A percentile compares a stretch with the other conserved stretches of the same genome.
phyloP scores from a whole-genome alignment of 257 asterid genomes.

The Scutellaria barbata region DNA sequence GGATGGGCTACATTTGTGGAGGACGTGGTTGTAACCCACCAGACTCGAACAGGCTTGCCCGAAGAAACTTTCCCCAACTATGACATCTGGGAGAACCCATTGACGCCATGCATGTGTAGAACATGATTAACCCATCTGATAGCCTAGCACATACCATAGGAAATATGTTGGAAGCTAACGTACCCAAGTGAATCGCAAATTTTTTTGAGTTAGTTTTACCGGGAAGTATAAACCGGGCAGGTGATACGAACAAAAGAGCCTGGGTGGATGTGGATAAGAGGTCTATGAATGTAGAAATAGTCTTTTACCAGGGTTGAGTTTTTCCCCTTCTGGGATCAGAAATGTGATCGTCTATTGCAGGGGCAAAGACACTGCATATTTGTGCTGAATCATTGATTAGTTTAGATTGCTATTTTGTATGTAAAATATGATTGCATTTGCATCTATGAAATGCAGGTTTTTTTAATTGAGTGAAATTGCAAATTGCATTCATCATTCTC shows the following conservation, averaged over 20 bases:
- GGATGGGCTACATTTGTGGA: constrained; percentile 98
- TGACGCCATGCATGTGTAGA: constrained; percentile 98
- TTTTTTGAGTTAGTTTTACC: constrained; percentile 29
- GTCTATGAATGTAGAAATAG: constrained; percentile 17
- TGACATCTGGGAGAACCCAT: constrained; percentile 98
- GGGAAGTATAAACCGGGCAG: constrained; percentile 26
- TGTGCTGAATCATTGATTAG: constrained; percentile 34
- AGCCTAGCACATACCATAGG: constrained; percentile 37
- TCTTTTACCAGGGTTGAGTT: constrained; percentile 16
- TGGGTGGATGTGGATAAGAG: constrained; percentile 8
- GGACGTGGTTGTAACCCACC: constrained; percentile 84
- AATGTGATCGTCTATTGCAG: constrained; percentile 22
- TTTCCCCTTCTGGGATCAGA: constrained; percentile 33
- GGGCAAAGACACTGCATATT: constrained; percentile 15
- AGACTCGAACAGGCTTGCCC: constrained; percentile 88
- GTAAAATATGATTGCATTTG: constrained; percentile 35
- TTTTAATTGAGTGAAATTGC: constrained; percentile 16
- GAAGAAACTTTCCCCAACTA: constrained; percentile 98
- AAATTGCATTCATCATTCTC: no score
- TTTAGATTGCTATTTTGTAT: constrained; percentile 19
- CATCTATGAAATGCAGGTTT: constrained; percentile 22
- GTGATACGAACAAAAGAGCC: constrained; percentile 26
- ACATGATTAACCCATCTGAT: constrained; percentile 49
- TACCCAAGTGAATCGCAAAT: constrained; percentile 7
- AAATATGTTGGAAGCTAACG: constrained; percentile 23